These are phyloP conservation scores for Periconia sp. DNA, from an alignment of 2,329 filamentous ascomycete species.

Conservation along the genomic window DNA sequence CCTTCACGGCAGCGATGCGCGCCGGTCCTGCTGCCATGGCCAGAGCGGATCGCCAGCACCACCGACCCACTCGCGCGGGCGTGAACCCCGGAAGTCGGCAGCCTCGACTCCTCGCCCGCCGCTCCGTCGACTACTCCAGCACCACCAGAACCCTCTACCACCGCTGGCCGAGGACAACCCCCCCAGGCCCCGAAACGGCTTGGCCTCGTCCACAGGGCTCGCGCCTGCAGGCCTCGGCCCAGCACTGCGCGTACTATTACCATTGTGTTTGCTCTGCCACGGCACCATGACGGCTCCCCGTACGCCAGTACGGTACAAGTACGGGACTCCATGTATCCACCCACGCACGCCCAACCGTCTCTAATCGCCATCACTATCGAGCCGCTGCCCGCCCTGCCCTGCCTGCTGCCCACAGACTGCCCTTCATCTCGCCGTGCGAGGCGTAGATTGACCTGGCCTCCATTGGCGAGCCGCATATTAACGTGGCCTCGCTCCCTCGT, in stretches of 20 bases:
- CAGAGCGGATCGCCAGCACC: constrained; percentile 14
- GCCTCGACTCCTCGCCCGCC: no score
- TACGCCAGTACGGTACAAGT: constrained; percentile 12
- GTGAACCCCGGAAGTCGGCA: constrained; percentile 22
- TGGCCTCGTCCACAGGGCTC: constrained; percentile 16
- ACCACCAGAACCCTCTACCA: no score
- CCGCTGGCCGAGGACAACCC: no score
- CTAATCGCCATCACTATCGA: constrained; percentile 20
- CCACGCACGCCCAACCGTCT: constrained; percentile 5
- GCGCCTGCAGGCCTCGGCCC: constrained; percentile 14
- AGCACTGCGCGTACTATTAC: no score
- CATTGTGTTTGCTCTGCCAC: not conserved
- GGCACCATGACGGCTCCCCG: not conserved
- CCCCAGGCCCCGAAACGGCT: constrained; percentile 15
- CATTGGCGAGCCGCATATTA: constrained; percentile 23
- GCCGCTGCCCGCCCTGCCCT: constrained; percentile 6
- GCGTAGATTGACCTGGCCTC: constrained; percentile 20
- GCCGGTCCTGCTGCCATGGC: not conserved
- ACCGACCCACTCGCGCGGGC: constrained; percentile 7
- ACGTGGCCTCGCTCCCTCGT: constrained; percentile 14
- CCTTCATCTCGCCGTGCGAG: constrained; percentile 17
- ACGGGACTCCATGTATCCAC: constrained; percentile 16
- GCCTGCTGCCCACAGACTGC: constrained; percentile 9
- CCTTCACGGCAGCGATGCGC: constrained; percentile 18
- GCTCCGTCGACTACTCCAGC: no score